Evolutionary conservation across 805 yeast genomes (phyloP).

Genomic region (Yamadazyma nakazawae): DNA sequence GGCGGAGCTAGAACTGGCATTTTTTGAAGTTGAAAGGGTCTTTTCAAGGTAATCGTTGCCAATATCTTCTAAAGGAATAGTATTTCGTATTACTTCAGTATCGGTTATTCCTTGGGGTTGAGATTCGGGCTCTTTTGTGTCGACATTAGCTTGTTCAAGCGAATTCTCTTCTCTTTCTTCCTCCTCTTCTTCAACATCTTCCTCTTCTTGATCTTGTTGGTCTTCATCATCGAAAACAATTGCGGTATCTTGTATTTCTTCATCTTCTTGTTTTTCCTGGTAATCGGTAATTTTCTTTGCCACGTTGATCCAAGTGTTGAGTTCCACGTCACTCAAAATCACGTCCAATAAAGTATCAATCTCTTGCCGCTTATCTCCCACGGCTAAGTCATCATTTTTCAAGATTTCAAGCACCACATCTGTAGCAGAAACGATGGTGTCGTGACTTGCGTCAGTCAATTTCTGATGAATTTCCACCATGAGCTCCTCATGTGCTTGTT

Average conservation of each 20-base stretch:
- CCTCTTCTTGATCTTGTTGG: constrained; percentile 19
- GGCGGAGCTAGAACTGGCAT: not conserved
- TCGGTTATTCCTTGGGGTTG: constrained; percentile 17
- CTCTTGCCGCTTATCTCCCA: constrained; percentile 44
- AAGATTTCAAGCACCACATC: constrained; percentile 59
- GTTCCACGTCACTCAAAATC: constrained; percentile 38
- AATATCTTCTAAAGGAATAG: not conserved
- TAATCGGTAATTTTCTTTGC: constrained; percentile 52
- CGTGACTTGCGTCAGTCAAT: constrained; percentile 76
- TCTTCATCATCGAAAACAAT: constrained; percentile 35
- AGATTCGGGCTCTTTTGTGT: not conserved
- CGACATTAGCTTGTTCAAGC: not conserved
- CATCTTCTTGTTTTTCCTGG: constrained; percentile 16
- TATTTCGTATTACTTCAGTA: not conserved
- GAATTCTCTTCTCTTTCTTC: constrained; percentile 14
- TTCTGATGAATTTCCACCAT: constrained; percentile 54
- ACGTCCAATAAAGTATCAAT: constrained; percentile 47
- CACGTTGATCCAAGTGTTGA: constrained; percentile 45
- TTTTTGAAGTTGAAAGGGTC: not conserved
- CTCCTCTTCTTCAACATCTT: constrained; percentile 22
- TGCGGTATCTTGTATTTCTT: constrained; percentile 30
- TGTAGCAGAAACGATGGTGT: constrained; percentile 65
- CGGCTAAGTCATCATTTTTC: constrained; percentile 41
- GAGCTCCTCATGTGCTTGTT: constrained; percentile 52
- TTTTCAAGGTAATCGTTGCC: not conserved